These are phyloP conservation scores for Middelhovenomyces tepae DNA, from an alignment of 805 yeast genomes.

Conservation along the genomic window DNA sequence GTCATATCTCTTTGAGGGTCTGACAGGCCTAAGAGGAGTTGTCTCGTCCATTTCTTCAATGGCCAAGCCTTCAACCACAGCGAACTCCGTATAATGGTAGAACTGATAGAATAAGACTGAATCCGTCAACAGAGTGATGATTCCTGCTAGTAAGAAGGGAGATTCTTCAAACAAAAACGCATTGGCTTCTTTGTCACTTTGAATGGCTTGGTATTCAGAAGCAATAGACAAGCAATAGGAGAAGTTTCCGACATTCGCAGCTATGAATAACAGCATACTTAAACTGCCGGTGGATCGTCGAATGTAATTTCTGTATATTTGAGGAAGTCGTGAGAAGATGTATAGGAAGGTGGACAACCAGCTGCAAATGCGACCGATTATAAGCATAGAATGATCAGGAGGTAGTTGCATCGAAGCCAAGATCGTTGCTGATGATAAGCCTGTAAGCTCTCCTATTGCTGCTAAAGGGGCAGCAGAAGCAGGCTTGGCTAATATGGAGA, in stretches of 20 bases:
- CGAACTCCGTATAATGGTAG: constrained; percentile 9
- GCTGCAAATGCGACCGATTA: constrained; percentile 10
- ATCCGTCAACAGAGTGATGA: constrained; percentile 20
- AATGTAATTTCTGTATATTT: constrained; percentile 30
- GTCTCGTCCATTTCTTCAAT: no score
- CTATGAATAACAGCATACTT: constrained; percentile 21
- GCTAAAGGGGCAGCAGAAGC: constrained; percentile 8
- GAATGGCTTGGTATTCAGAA: constrained; percentile 18
- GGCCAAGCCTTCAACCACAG: no score
- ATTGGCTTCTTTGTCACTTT: constrained; percentile 9
- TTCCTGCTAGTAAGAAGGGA: constrained; percentile 24
- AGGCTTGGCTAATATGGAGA: constrained; percentile 4
- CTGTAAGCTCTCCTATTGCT: neutral
- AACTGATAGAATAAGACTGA: constrained; percentile 21
- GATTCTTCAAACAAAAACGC: constrained; percentile 22
- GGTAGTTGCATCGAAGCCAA: neutral
- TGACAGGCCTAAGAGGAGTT: no score
- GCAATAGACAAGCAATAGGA: constrained; percentile 23
- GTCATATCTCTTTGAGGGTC: no score
- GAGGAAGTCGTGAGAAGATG: constrained; percentile 30
- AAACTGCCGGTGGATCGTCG: constrained; percentile 35
- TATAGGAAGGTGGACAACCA: constrained; percentile 18
- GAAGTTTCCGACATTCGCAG: constrained; percentile 21
- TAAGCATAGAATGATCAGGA: constrained; percentile 4
- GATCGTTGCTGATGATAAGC: neutral